Base-by-base conservation (phyloP, 768 basidiomycete genomes). In the Hypholoma fasciculare region DNA sequence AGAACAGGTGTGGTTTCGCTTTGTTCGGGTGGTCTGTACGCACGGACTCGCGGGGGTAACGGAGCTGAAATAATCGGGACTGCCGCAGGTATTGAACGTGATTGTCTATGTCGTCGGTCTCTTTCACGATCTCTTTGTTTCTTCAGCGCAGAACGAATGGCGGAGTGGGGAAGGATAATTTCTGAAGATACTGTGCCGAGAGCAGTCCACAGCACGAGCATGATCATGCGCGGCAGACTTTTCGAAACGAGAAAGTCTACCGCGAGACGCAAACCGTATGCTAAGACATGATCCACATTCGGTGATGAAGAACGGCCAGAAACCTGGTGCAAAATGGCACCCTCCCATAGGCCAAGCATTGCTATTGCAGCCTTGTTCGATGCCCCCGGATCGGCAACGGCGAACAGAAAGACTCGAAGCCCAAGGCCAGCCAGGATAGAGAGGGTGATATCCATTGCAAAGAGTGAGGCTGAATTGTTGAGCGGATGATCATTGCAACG, bases 311-410 rank as follows among this genome's bases (percentile, higher is more conserved):
- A 65, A 44, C 63, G 61, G 20, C 61, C 71, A 34, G 73, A 74
- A 44, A 78, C 65, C 52, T 77, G 75, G 62, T 79, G 74, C n/a
- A 80, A 61, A 17, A 76, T 69, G 27, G 73, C 68, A 46, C 77
- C 78, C 63, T 80, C 78, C 75, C 76, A 78, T 42, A 76, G 47
- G 8, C 81, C 81, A 16, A 82, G 58, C 13, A 79, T 63, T 13
- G 70, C 70, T 30, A 76, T 71, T 16, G 64, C 63, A 6, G 79
- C 50, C 27, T 61, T 67, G 47, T 64, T 69, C 11, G 69, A 57
- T 23, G 40, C n/a, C n/a, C n/a, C 26, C 13, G 71, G 66, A 30
- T 67, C 68, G 26, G 65, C 58, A 34, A 70, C 57, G 34, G 67
- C 60, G 17, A 64, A 59, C 16, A 77, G 68, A 59, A 77, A 67